phyloP scores from a whole-genome alignment of 2,329 filamentous ascomycete genomes.

The Ascochyta pisi region DNA sequence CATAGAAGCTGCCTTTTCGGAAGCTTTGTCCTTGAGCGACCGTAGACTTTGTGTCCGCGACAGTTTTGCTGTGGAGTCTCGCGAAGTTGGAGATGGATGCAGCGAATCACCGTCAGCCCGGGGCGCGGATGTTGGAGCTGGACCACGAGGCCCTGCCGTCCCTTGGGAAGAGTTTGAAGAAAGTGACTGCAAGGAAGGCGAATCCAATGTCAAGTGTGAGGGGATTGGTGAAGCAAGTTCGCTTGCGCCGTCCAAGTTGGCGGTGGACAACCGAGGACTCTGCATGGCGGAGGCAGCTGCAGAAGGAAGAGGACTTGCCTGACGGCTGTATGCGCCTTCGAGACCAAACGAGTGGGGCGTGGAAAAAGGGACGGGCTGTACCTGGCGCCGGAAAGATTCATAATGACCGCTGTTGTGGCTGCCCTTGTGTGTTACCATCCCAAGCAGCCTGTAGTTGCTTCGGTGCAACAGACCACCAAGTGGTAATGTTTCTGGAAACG shows the following conservation, averaged over 20 bases:
- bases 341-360: constrained; percentile 81
- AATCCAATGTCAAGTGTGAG: constrained; percentile 35
- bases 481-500: constrained; percentile 85
- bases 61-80: constrained; percentile 25
- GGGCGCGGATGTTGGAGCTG: constrained; percentile 41
- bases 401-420: constrained; percentile 97
- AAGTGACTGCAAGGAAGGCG: constrained; percentile 41
- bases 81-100: constrained; percentile 24
- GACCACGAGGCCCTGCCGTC: constrained; percentile 27
- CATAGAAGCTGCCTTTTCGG: constrained; percentile 48
- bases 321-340: constrained; percentile 73
- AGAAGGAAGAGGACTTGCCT: constrained; percentile 59
- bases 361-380: constrained; percentile 77
- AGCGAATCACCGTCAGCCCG: constrained; percentile 35
- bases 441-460: constrained; percentile 82
- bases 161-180: constrained; percentile 44
- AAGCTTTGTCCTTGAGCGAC: constrained; percentile 44
- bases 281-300: constrained; percentile 49
- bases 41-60: constrained; percentile 36
- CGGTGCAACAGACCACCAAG: constrained; percentile 80
- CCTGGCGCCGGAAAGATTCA: constrained; percentile 91
- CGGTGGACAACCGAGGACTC: constrained; percentile 55
- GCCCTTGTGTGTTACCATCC: constrained; percentile 91
- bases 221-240: constrained; percentile 37
- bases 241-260: constrained; percentile 34